Base-by-base conservation (phyloP, 2,329 filamentous ascomycete genomes). In the Penicillium sp. region DNA sequence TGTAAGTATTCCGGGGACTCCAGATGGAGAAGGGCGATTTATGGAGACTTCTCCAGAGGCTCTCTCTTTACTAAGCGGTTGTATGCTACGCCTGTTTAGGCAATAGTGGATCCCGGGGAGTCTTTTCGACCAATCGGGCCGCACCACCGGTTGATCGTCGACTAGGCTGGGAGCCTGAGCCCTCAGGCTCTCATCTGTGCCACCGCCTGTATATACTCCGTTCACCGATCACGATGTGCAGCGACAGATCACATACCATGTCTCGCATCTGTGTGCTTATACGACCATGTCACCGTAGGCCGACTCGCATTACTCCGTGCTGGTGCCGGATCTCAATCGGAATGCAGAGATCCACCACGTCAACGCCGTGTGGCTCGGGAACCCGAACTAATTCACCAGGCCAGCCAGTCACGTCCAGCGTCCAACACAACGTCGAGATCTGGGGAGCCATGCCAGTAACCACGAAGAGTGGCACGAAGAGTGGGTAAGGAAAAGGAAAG, bases 311-410 rank as follows among this genome's bases (percentile, higher is more conserved):
- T 6, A 38, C 16, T 38, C 5, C 33, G 7, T 38, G 33, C 33
- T 38, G 33, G 33, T 14, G n/a, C n/a, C n/a, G n/a, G n/a, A n/a
- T n/a, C n/a, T n/a, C n/a, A n/a, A n/a, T 43, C 40, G 40, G 40
- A 14, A 40, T 40, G n/a, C 40, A 21, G 35, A 40, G 35, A 40
- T 43, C 40, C 40, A 23, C 20, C n/a, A 12, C 20, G 40, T 23
- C 40, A 9, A 40, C 35, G 16, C 14, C 16, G 26, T 47, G 20
- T 53, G 42, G 51, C 51, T 53, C 51, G 50, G 50, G 30, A 52
- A 52, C 40, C 50, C 50, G 51, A 53, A 35, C 28, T 35, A 26
- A 52, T 33, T 16, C n/a, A 18, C 5, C 18, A 18, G 40, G 18
- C 40, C n/a, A 42, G 40, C 40, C 40, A 43, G 40, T 43, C 40